Percentiles rank a stretch among this genome's conserved stretches.
These are phyloP conservation scores for Aschersonia sp. DNA, from an alignment of 2,329 filamentous ascomycete species.

Conservation along the genomic window DNA sequence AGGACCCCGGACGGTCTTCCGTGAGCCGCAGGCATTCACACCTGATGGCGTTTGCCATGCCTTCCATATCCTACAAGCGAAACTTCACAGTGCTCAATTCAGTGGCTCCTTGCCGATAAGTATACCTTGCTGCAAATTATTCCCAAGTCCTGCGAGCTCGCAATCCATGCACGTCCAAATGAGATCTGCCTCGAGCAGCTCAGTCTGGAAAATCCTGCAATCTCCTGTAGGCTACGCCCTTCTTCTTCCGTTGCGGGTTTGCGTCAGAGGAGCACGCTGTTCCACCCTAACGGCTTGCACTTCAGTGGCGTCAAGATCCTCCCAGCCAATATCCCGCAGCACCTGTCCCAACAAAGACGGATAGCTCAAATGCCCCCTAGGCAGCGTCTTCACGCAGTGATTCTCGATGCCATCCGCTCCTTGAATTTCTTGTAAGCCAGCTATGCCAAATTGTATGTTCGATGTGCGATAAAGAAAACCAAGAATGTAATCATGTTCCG, in stretches of 20 bases:
- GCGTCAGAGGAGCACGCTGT: slow-evolving; percentile 3
- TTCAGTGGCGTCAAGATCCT: slow-evolving; percentile 37
- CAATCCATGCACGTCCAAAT: neutral
- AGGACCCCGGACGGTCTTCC: too few relatives aligned
- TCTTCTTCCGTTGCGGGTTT: slow-evolving; percentile 2
- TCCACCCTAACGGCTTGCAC: slow-evolving; percentile 11
- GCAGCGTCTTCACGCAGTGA: slow-evolving; percentile 47
- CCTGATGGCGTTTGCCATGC: too few relatives aligned
- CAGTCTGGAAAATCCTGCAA: neutral
- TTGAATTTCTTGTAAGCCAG: slow-evolving; percentile 62
- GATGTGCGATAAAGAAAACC: slow-evolving; percentile 77
- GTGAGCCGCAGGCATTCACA: too few relatives aligned
- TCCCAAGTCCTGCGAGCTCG: neutral
- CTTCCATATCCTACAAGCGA: too few relatives aligned
- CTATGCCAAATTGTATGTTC: slow-evolving; percentile 69
- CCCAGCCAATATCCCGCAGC: slow-evolving; percentile 52
- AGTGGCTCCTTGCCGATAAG: too few relatives aligned
- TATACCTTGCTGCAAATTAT: neutral
- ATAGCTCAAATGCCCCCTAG: slow-evolving; percentile 58
- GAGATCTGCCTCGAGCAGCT: neutral
- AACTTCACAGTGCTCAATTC: too few relatives aligned
- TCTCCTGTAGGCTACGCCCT: neutral
- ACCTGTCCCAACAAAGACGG: slow-evolving; percentile 52
- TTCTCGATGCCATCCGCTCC: slow-evolving; percentile 55
- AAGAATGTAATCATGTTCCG: slow-evolving; percentile 73